Evolutionary conservation across 2,329 filamentous ascomycete species (phyloP).

Genomic region (Xylariaceae sp.): DNA sequence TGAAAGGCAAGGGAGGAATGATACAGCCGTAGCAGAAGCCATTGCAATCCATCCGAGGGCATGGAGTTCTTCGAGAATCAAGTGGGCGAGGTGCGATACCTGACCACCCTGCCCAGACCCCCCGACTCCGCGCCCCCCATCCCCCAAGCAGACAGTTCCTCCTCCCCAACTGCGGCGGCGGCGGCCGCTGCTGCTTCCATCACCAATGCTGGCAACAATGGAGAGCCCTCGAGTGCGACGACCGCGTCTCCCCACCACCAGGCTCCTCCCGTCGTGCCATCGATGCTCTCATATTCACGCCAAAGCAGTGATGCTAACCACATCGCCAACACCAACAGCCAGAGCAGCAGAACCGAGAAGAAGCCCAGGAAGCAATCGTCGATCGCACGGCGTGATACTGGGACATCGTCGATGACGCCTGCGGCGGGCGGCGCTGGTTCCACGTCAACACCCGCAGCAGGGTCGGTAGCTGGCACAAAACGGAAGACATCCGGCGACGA

Average conservation of each 20-base stretch:
- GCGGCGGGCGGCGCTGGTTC: conserved; percentile 10
- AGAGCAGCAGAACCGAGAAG: conserved; percentile 8
- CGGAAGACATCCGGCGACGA: conserved; percentile 21
- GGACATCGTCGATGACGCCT: conserved; percentile 6
- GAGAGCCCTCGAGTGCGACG: background rate
- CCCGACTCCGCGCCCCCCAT: conserved; percentile 17
- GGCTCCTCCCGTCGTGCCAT: conserved; percentile 1
- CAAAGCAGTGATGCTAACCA: background rate
- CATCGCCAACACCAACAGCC: background rate
- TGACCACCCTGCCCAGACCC: conserved; percentile 26
- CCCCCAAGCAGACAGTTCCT: conserved; percentile 4
- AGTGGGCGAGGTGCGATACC: conserved; percentile 32
- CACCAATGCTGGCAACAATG: background rate
- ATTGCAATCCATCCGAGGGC: conserved; percentile 13
- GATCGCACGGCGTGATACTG: conserved; percentile 9
- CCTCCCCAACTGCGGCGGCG: conserved; percentile 7
- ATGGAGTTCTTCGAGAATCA: conserved; percentile 34
- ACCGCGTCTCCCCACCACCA: conserved; percentile 1
- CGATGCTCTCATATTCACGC: conserved; percentile 7
- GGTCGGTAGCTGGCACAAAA: conserved; percentile 18
- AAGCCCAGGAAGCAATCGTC: conserved; percentile 11
- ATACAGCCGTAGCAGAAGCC: conserved; percentile 5
- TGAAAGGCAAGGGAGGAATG: conserved; percentile 10
- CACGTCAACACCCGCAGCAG: conserved; percentile 2
- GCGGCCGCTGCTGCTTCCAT: background rate